phyloP scores from a whole-genome alignment of 805 yeast species.

The Starmerella kuoi region DNA sequence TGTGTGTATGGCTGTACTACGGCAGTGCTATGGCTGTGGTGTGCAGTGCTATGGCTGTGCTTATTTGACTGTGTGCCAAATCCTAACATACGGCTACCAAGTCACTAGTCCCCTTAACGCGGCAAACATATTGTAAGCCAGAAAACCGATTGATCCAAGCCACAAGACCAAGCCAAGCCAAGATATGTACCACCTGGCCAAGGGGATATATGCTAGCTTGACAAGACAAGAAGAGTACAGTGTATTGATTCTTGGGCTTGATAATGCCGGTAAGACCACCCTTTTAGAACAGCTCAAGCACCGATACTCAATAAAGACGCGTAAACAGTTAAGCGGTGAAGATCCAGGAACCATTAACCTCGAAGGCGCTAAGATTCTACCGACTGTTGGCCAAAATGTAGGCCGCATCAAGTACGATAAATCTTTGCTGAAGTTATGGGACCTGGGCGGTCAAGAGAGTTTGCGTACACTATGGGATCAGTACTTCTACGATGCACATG shows the following conservation, averaged over 20 bases:
- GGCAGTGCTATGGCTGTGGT: no score
- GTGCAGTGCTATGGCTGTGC: no score
- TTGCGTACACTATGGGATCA: slow-evolving; percentile 76
- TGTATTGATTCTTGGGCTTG: slow-evolving; percentile 73
- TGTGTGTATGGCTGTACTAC: no score
- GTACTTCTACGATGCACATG: slow-evolving; percentile 78
- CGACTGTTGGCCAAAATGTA: slow-evolving; percentile 89
- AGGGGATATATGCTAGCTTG: slow-evolving; percentile 46
- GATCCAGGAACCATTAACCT: slow-evolving; percentile 17
- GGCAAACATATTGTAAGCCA: no score
- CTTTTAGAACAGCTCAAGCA: slow-evolving; percentile 55
- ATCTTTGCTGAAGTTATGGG: slow-evolving; percentile 69
- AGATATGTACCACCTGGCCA: slow-evolving; percentile 65
- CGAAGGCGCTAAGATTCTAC: slow-evolving; percentile 43
- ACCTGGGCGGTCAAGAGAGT: slow-evolving; percentile 89
- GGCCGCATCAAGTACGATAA: slow-evolving; percentile 33
- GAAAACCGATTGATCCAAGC: no score
- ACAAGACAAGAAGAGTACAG: slow-evolving; percentile 60
- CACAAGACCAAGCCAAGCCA: no score
- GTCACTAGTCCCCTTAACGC: no score
- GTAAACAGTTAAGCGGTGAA: slow-evolving; percentile 24
- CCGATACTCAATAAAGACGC: slow-evolving; percentile 36
- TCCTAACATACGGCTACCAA: no score
- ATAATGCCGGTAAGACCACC: slow-evolving; percentile 93
- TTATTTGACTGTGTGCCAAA: no score